These are phyloP conservation scores for Leptomonas pyrrhocoris DNA, from an alignment of 208 protist species.

Conservation along the genomic window DNA sequence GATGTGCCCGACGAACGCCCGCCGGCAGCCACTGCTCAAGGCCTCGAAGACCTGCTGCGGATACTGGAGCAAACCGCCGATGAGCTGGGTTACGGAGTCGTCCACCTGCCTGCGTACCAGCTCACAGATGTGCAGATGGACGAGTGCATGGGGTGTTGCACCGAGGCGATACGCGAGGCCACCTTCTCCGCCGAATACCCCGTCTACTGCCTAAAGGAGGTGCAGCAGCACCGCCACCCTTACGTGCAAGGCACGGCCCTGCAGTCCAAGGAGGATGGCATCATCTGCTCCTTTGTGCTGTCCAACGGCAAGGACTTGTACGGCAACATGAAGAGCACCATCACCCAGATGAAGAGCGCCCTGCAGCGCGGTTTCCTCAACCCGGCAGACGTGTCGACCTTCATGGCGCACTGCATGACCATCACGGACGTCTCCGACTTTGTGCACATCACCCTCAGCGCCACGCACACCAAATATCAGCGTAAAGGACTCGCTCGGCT, in stretches of 20 bases:
- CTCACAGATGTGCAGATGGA: slow-evolving; percentile 50
- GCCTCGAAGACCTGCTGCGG: slow-evolving; percentile 37
- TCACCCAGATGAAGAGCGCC: slow-evolving; percentile 78
- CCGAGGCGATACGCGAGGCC: slow-evolving; percentile 56
- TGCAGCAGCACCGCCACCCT: slow-evolving; percentile 46
- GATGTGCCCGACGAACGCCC: slow-evolving; percentile 70
- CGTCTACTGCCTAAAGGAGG: slow-evolving; percentile 72
- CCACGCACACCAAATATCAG: slow-evolving; percentile 67
- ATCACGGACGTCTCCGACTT: slow-evolving; percentile 79
- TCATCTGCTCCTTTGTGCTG: slow-evolving; percentile 66
- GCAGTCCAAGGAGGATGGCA: not conserved
- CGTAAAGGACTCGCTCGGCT: slow-evolving; percentile 60
- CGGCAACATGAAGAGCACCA: slow-evolving; percentile 71
- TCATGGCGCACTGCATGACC: slow-evolving; percentile 57
- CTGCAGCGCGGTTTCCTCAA: slow-evolving; percentile 54
- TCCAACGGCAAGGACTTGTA: slow-evolving; percentile 87
- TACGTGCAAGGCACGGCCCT: slow-evolving; percentile 80
- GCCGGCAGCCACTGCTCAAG: slow-evolving; percentile 12
- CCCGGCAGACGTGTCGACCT: slow-evolving; percentile 31
- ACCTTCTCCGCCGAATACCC: slow-evolving; percentile 85
- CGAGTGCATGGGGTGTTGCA: slow-evolving; percentile 69
- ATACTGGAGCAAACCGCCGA: slow-evolving; percentile 30
- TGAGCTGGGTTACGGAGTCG: slow-evolving; percentile 43
- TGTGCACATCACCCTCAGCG: slow-evolving; percentile 85
- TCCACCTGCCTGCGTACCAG: slow-evolving; percentile 51